Base-by-base conservation (phyloP, 805 yeast species). In the Metschnikowia koreensis region DNA sequence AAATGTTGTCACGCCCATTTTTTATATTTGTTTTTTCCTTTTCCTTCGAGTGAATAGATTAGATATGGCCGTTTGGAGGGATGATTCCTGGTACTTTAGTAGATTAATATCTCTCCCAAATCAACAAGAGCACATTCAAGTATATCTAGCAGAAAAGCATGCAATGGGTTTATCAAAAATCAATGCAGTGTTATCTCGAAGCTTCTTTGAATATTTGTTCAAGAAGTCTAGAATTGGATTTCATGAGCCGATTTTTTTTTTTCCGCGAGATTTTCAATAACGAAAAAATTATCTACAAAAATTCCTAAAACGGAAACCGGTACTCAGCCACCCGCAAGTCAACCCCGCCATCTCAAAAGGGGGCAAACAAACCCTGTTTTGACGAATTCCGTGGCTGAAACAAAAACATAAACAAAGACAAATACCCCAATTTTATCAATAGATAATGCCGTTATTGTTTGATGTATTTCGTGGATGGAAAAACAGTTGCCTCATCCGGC, bases 1-100 rank as follows among this genome's bases (percentile, higher is more conserved):
- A 33, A 55, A 54, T 6, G 51, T 31, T 1, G 36, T 8, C n/a
- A 52, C 11, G 6, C 43, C 29, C 54, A 51, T 55, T 17, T 11
- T 33, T 13, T 17, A 7, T 10, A 7, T 44, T 11, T 40, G 37
- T 41, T 15, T 29, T 41, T 10, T 3, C 4, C 4, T 22, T 22
- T 22, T 22, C n/a, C n/a, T n/a, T n/a, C n/a, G n/a, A 22, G 22
- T 22, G 22, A 22, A 22, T 4, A 22, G 22, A 22, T 22, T 4
- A 4, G 22, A 22, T 22, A 22, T 22, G 22, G 22, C 22, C 4
- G n/a, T 22, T 22, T 22, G 22, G 22, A 4, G 22, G 4, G 22
- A 22, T 22, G 22, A 4, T 22, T 22, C 22, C 22, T 22, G 22
- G 22, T 22, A 22, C 22, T 22, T 22, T 22, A 4, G 2, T 22